These are phyloP conservation scores for Pythium coloratum DNA, from an alignment of 352 stramenopile genomes.

Conservation along the genomic window DNA sequence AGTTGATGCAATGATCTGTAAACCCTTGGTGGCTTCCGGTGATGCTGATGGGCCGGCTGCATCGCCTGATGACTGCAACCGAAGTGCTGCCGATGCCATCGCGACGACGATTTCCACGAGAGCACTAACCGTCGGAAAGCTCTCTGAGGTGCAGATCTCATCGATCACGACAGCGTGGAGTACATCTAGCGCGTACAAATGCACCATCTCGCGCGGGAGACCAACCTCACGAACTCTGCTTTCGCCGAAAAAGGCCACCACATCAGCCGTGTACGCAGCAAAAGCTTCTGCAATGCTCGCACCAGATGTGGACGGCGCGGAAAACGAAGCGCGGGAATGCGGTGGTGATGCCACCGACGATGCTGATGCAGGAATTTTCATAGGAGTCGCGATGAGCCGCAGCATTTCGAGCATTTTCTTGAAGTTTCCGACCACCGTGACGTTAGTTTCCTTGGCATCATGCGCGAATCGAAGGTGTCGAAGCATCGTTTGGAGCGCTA, in stretches of 20 bases:
- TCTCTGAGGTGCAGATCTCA: constrained; percentile 25
- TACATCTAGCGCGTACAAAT: constrained; percentile 52
- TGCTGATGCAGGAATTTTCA: neutral
- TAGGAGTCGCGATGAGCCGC: constrained; percentile 9
- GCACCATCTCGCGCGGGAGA: constrained; percentile 35
- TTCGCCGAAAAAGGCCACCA: constrained; percentile 33
- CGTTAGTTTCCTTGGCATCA: constrained; percentile 26
- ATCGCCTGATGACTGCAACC: constrained; percentile 30
- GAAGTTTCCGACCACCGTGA: constrained; percentile 1
- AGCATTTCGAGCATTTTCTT: constrained; percentile 28
- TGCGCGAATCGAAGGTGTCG: constrained; percentile 36
- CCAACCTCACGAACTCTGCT: constrained; percentile 1
- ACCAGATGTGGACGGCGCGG: constrained; percentile 11
- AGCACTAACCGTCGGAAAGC: constrained; percentile 32
- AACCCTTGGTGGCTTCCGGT: constrained; percentile 52
- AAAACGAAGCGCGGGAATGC: constrained; percentile 13
- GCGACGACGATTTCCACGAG: constrained; percentile 58
- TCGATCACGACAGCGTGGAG: constrained; percentile 45
- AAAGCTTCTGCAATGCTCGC: constrained; percentile 23
- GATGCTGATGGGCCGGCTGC: neutral
- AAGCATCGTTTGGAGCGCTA: constrained; percentile 46
- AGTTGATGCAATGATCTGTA: constrained; percentile 81
- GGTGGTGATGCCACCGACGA: constrained; percentile 2
- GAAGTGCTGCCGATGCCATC: constrained; percentile 44
- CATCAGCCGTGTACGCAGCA: constrained; percentile 25